Base-by-base conservation (phyloP, 257 asterid species). In the Salvia rosmarinus region DNA sequence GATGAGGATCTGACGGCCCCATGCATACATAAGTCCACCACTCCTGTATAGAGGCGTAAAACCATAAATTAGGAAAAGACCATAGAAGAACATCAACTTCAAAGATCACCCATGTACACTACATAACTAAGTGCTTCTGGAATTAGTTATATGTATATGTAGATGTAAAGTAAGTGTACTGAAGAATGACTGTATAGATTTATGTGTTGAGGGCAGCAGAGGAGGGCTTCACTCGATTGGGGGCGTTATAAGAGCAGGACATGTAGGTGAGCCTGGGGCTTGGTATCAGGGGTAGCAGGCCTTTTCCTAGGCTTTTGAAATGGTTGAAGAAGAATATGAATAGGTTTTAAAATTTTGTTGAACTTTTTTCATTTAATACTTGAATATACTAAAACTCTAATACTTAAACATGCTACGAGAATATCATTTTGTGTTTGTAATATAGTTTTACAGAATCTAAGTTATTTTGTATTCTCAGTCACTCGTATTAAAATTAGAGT, bases 11-110 rank as follows among this genome's bases (percentile, higher is more conserved):
- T 46, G 98, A 78, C 58, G 99, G 99, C 42, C 96, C 99, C 91
- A 95, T 78, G 89, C 98, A 95, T 61, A 95, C 96, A 75, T 95
- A 95, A 20, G 99, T 89, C 99, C 99, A 95, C 99, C 99, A 95
- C 81, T 95, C 98, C 99, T 91, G 82, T 20, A 46, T 49, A 62
- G 75, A 80, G 63, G 71, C 40, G 11, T 25, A 61, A 57, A 47
- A 46, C 63, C 59, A 17, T 19, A 65, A 56, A 47, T 68, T 54
- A 79, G 71, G 47, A 59, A n/a, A 62, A 34, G 32, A 32, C 54
- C 43, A 50, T 21, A 47, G 6, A 40, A 32, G 51, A 75, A 30
- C 44, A 64, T 28, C 25, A 34, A 4, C 1, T 28, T 28, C n/a
- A n/a, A n/a, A n/a, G n/a, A n/a, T n/a, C n/a, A n/a, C n/a, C n/a